Evolutionary conservation across 2,329 filamentous ascomycete genomes (phyloP), one percentile per base, ranked within the genome.

Genomic region (Acephala macrosclerotiorum): DNA sequence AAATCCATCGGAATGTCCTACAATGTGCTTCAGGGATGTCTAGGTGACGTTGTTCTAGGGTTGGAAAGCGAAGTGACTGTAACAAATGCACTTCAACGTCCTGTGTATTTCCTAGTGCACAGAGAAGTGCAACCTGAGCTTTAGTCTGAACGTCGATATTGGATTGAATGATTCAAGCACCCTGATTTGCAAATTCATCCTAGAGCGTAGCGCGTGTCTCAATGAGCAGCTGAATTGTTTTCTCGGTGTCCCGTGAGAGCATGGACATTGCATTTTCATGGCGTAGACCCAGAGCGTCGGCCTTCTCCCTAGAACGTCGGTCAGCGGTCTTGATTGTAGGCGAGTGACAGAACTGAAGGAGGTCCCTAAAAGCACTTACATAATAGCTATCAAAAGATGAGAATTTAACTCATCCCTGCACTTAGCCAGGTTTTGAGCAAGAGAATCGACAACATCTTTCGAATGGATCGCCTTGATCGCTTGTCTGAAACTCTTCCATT

Each of bases 401-500:
- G n/a, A 18, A 40, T 60, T 61, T 22, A 65, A 38, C 51, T 65
- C 63, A 35, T 60, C 25, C 29, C 36, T 26, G 42, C 42, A 60
- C 18, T 36, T 7, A 2, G 40, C 57, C 16, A 72, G 38, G 20
- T 61, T 47, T 12, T 56, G 40, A 14, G 57, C 57, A 18, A 70
- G 38, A 18, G 26, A 26, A 38, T 66, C 42, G 42, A 72, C 68
- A n/a, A 64, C 55, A 22, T 60, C 42, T 58, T 70, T 63, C 14
- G 56, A 65, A 60, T 61, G 71, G 18, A 70, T 65, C 29, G 59
- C 67, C 60, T 66, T 64, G 18, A 72, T 58, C 7, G 70, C 69
- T 58, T 71, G 65, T 14, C 63, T 16, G 57, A 72, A 68, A 57
- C 67, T 72, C 29, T 68, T 66, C 70, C 69, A 72, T 62, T 61